Conservation (phyloP, 345 rosid species). For the Citrus trifoliata region DNA sequence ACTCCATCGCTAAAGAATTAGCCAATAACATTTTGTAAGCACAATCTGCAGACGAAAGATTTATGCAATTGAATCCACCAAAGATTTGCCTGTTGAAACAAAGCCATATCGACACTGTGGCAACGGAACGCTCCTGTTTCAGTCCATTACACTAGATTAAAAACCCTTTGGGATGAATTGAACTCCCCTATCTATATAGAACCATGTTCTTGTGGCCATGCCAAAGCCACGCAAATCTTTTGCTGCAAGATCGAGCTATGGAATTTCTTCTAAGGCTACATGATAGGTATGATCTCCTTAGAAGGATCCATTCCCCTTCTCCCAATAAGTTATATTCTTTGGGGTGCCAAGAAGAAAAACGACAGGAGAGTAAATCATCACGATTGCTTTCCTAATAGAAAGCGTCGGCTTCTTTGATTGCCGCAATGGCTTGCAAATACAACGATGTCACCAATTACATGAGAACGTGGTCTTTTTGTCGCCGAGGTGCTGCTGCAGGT, state of each 20-base stretch:
- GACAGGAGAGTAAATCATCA: no score
- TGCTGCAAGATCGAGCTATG: background rate
- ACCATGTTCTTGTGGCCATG: background rate
- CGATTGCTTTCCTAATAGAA: background rate
- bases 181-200: background rate
- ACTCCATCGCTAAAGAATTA: background rate
- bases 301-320: background rate
- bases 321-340: background rate
- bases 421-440: no score
- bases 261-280: background rate
- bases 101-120: background rate
- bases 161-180: background rate
- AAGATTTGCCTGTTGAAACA: background rate
- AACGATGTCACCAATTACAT: no score
- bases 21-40: background rate
- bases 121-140: background rate
- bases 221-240: background rate
- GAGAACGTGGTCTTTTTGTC: no score
- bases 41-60: background rate
- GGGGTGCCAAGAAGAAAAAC: background rate
- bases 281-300: background rate
- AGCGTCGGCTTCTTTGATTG: no score
- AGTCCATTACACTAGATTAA: background rate
- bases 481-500: no score
- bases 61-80: background rate